Base-by-base conservation (phyloP, 257 asterid genomes). In the Nicotiana tomentosiformis region DNA sequence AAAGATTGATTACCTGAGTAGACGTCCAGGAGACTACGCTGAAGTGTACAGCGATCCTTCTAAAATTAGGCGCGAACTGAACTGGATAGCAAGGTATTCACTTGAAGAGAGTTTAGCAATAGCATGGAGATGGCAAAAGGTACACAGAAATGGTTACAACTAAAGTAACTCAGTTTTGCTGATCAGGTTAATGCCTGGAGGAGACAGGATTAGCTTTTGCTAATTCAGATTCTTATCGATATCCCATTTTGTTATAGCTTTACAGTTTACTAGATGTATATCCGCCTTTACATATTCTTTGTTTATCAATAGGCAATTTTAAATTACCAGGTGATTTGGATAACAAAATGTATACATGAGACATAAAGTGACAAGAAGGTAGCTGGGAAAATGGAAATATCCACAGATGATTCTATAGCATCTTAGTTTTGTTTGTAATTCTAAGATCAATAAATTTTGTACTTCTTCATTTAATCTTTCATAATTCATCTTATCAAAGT, bases 81-180 rank as follows among this genome's bases (percentile, higher is more conserved):
- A 90, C 67, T 95, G 98, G 98, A 90, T 83, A 68, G 94, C 98
- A 1, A 89, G 70, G 61, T 93, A 92, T 81, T 92, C 93, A 79
- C 97, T 95, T 57, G 89, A 91, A 83, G 90, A 92, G 76, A 95
- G 98, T 76, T 86, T 95, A 87, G 85, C 91, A 14, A 82, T 90
- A 11, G 98, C 98, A 2, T 95, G 98, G 98, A 92, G 90, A 88
- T 95, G 98, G 98, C 98, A 95, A 77, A 95, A 93, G 91, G 90
- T 89, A n/a, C 96, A 95, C 58, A 89, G 86, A 84, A 91, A 87
- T 81, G 98, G 98, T 43, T 95, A 93, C 74, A 51, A 76, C 64
- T 76, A 29, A 76, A 72, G 26, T 53, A 9, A 51, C 26, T 51
- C 15, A 16, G 46, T 29, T 29, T 72, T 26, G 65, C 80, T 51